These are phyloP conservation scores for Delonix regia DNA, from an alignment of 306 rosid genomes.

Conservation along the genomic window DNA sequence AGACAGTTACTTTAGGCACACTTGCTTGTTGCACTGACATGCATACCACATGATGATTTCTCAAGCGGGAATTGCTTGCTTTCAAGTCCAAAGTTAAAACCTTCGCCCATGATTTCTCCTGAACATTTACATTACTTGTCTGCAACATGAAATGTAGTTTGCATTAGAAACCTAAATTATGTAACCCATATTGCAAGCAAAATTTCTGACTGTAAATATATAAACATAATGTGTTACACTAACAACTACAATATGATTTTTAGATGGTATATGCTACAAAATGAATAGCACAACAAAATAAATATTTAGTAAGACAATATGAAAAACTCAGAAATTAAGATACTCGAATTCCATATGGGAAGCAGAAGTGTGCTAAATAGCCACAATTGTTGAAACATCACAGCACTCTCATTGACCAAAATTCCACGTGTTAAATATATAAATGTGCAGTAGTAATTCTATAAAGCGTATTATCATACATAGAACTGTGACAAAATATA, in stretches of 20 bases:
- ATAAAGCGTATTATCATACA: slow-evolving; percentile 10
- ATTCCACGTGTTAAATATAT: slow-evolving; percentile 1
- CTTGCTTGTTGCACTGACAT: slow-evolving; percentile 93
- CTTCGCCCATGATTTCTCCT: slow-evolving; percentile 64
- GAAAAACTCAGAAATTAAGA: slow-evolving; percentile 2
- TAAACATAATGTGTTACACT: slow-evolving; percentile 12
- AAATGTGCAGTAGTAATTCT: background rate
- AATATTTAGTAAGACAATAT: background rate
- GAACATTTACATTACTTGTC: slow-evolving; percentile 55
- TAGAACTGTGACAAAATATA: background rate
- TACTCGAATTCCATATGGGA: background rate
- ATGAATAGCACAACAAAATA: background rate
- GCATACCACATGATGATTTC: slow-evolving; percentile 58
- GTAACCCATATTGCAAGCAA: slow-evolving; percentile 20
- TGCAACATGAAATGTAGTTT: slow-evolving; percentile 46
- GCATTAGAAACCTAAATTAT: slow-evolving; percentile 22
- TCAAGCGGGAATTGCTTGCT: slow-evolving; percentile 41
- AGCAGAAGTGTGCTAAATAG: background rate
- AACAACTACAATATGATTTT: slow-evolving; percentile 1
- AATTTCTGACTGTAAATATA: background rate
- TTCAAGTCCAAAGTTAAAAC: slow-evolving; percentile 54
- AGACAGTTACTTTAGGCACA: slow-evolving; percentile 65
- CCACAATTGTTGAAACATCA: background rate
- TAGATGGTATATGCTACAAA: background rate
- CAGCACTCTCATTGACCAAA: background rate